A percentile compares a stretch with the other conserved stretches of the same genome.
phyloP scores from a whole-genome alignment of 2,329 filamentous ascomycete species.

The Ophiosphaerella narmari region DNA sequence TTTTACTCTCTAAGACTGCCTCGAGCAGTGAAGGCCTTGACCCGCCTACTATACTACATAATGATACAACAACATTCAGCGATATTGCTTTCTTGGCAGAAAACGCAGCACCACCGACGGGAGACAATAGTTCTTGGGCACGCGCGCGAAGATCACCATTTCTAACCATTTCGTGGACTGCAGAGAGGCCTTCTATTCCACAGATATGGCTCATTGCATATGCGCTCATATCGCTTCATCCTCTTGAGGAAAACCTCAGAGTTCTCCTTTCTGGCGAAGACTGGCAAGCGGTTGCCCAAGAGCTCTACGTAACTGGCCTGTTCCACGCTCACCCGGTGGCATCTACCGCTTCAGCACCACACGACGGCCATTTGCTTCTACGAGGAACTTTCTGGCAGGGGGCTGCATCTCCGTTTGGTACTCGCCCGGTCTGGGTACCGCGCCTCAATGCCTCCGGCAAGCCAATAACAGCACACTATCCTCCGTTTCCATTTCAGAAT shows the following conservation, averaged over 20 bases:
- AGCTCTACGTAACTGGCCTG: constrained; percentile 51
- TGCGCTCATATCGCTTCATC: constrained; percentile 51
- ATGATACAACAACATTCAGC: constrained; percentile 34
- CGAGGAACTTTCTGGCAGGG: constrained; percentile 56
- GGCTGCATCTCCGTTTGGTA: constrained; percentile 49
- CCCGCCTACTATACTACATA: constrained; percentile 34
- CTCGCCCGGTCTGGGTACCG: constrained; percentile 48
- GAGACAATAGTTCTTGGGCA: constrained; percentile 50
- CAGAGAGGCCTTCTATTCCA: constrained; percentile 47
- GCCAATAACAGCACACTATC: constrained; percentile 49
- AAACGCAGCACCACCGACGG: constrained; percentile 28
- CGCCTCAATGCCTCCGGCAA: constrained; percentile 40
- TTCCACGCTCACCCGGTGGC: constrained; percentile 49
- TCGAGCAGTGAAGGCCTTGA: constrained; percentile 22
- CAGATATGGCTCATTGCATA: constrained; percentile 56
- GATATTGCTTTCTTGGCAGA: constrained; percentile 31
- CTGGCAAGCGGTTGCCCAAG: constrained; percentile 44
- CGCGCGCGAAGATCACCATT: constrained; percentile 51
- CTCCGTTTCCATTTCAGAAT: constrained; percentile 49
- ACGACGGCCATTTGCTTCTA: constrained; percentile 54
- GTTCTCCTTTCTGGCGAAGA: constrained; percentile 47
- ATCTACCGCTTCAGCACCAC: constrained; percentile 39
- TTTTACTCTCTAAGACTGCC: constrained; percentile 23
- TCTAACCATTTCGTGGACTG: constrained; percentile 50
- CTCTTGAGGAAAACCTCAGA: constrained; percentile 52